Evolutionary conservation across 495 filamentous ascomycete genomes (phyloP), one percentile per base, ranked within the genome.

Genomic region (Aspergillus egyptiacus): DNA sequence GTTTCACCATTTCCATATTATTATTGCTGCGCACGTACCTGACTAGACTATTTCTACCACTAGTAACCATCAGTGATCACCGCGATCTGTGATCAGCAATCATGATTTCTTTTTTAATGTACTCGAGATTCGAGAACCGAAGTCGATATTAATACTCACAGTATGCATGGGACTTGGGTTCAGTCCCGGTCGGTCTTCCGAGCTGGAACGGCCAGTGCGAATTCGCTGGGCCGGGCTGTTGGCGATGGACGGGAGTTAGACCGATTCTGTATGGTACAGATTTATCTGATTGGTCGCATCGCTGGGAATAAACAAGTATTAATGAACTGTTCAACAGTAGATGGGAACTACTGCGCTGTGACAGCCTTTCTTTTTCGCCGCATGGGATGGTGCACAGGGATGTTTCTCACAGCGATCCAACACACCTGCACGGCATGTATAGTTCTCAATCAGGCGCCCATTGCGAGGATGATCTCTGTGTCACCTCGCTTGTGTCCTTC

Each of bases 1-100:
- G n/a, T n/a, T n/a, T n/a, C n/a, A n/a, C n/a, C n/a, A n/a, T n/a
- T n/a, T n/a, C n/a, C n/a, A n/a, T n/a, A n/a, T n/a, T n/a, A n/a
- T n/a, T n/a, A n/a, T n/a, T n/a, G n/a, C n/a, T n/a, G n/a, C n/a
- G n/a, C 9, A 23, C 28, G 41, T 44, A 44, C 41, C 41, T 44
- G 41, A 44, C 27, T 44, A 33, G 3, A 5, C 46, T 53, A 30
- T 45, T 47, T 41, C 28, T 38, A 25, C 42, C 17, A 48, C 41
- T 33, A n/a, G n/a, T n/a, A n/a, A n/a, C n/a, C n/a, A 23, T 32
- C 24, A 43, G 50, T 48, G 51, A 58, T 58, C 55, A 48, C 24
- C 55, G 19, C 51, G 42, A 58, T 54, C 55, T 23, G 55, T 54
- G 32, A 44, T 43, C 33, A 11, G 36, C 46, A 42, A 53, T 50